These are phyloP conservation scores for Botrytis cinerea DNA, from an alignment of 2,329 filamentous ascomycete species.

Conservation along the genomic window DNA sequence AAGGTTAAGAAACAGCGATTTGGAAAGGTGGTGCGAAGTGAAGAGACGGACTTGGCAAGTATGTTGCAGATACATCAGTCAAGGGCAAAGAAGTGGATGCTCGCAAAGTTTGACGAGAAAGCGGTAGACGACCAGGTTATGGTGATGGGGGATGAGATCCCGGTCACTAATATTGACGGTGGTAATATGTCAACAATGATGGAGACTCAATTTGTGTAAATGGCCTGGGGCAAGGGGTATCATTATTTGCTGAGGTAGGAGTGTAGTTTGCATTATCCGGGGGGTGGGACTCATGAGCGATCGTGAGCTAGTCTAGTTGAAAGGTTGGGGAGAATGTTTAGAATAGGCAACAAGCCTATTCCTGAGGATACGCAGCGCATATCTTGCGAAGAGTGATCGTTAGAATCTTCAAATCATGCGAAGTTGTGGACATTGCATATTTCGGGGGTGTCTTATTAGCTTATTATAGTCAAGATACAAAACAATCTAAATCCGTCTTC, in stretches of 20 bases:
- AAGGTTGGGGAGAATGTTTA: background rate
- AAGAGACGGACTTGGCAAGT: slow-evolving; percentile 50
- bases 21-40: slow-evolving; percentile 57
- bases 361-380: background rate
- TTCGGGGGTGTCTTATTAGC: background rate
- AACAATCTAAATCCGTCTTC: background rate
- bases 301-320: background rate
- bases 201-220: background rate
- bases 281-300: background rate
- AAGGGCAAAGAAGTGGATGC: slow-evolving; percentile 54
- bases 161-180: background rate
- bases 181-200: background rate
- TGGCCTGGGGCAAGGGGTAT: no score
- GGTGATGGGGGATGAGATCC: slow-evolving; percentile 23
- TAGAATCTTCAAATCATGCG: background rate
- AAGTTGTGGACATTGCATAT: background rate
- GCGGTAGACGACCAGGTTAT: slow-evolving; percentile 25
- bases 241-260: background rate
- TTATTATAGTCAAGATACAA: background rate
- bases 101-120: slow-evolving; percentile 39
- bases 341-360: background rate
- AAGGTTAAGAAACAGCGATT: slow-evolving; percentile 63
- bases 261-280: background rate
- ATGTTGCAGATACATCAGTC: slow-evolving; percentile 59
- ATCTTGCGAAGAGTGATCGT: background rate